phyloP scores from a whole-genome alignment of 1,139 yeast genomes.

The Hyphopichia pseudoburtonii region DNA sequence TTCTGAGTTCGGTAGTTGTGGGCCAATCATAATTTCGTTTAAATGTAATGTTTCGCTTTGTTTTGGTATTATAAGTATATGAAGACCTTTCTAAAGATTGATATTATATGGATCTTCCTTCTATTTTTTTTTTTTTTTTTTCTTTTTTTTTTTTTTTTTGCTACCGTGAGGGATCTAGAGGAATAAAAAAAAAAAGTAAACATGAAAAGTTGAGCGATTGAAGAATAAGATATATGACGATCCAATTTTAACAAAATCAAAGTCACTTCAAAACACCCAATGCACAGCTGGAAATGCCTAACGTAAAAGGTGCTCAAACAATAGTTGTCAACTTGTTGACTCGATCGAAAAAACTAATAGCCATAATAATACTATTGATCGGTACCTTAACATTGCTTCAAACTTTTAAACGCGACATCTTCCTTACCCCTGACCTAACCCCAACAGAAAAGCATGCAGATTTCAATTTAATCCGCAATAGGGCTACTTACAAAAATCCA shows the following conservation, averaged over 20 bases:
- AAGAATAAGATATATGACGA: too few relatives aligned
- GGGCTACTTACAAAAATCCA: constrained; percentile 13
- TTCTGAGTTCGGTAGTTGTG: constrained; percentile 8
- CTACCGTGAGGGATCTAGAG: not conserved
- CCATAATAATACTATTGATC: not conserved
- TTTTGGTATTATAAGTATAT: not conserved
- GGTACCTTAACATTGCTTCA: not conserved
- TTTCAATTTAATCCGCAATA: constrained; percentile 3
- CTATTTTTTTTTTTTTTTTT: not conserved
- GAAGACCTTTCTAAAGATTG: too few relatives aligned
- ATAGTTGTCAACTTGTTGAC: constrained; percentile 5
- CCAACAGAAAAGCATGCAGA: not conserved
- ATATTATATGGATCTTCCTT: too few relatives aligned
- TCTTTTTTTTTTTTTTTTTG: not conserved
- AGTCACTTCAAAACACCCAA: too few relatives aligned
- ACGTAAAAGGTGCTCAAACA: too few relatives aligned
- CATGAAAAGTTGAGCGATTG: too few relatives aligned
- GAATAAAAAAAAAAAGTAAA: not conserved
- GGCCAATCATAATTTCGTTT: constrained; percentile 14
- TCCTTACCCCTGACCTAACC: not conserved
- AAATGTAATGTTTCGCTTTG: not conserved
- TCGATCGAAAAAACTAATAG: constrained; percentile 4
- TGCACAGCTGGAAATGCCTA: not conserved
- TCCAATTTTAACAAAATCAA: too few relatives aligned
- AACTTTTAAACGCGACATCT: not conserved